These are phyloP conservation scores for Crithidia acanthocephali DNA, from an alignment of 208 protist species.

Conservation along the genomic window DNA sequence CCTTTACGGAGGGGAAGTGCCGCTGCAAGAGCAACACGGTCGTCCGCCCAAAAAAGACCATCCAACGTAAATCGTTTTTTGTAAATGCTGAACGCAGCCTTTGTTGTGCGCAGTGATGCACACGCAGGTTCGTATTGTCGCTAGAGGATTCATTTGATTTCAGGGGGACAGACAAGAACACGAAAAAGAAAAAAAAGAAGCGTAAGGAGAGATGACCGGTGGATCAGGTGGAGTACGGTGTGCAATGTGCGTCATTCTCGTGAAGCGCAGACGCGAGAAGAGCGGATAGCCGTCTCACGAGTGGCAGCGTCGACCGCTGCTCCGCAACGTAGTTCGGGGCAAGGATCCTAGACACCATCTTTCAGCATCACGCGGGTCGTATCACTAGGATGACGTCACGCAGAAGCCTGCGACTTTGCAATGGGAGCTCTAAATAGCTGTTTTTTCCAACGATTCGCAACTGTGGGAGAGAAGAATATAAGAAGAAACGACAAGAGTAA, in stretches of 20 bases:
- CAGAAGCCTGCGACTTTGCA: too few relatives aligned
- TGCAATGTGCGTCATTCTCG: too few relatives aligned
- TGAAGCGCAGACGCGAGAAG: background rate
- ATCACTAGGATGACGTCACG: too few relatives aligned
- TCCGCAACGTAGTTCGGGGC: too few relatives aligned
- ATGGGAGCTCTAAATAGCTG: too few relatives aligned
- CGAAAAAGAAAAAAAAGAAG: background rate
- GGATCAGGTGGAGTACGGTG: too few relatives aligned
- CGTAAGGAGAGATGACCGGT: background rate
- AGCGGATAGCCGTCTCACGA: background rate
- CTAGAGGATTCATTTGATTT: background rate
- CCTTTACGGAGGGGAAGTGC: conserved; percentile 17
- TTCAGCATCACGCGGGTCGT: too few relatives aligned
- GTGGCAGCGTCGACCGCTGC: too few relatives aligned
- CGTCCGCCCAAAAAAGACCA: background rate
- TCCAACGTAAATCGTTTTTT: background rate
- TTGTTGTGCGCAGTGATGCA: too few relatives aligned
- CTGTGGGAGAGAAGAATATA: background rate
- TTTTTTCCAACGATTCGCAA: background rate
- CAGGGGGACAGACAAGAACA: conserved; percentile 6
- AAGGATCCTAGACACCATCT: too few relatives aligned
- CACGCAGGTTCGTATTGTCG: background rate
- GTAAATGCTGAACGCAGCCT: too few relatives aligned
- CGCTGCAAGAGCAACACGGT: conserved; percentile 1
- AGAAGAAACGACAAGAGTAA: background rate